Evolutionary conservation across 306 rosid genomes (phyloP), one percentile per base, ranked within the genome.

Genomic region (Fragaria ananassa): DNA sequence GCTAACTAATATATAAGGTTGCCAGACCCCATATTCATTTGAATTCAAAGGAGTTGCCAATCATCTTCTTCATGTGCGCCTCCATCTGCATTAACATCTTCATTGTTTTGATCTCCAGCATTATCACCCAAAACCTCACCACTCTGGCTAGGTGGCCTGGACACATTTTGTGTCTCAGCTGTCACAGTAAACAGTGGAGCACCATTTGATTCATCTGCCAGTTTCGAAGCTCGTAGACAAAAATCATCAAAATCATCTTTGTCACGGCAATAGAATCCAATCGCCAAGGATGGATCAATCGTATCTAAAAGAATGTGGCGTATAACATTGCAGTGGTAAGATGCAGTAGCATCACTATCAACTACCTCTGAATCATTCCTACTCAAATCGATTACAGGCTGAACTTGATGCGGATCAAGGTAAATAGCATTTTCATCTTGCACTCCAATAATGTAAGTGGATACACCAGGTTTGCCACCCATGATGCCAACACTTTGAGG

Each of bases 341-440:
- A 92, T 23, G 96, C 86, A 72, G 97, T 89, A 82, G 84, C 91
- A 68, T 34, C 68, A 34, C 45, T 6, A 35, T 34, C 42, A 62
- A 62, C 68, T 41, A 83, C 88, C 74, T 88, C 99, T 60, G 75
- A 76, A 81, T 82, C 80, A 41, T 88, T 86, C 82, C 83, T 86
- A 44, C 72, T 74, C 72, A 92, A 81, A 82, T 86, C 80, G 35
- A 88, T 83, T 44, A 91, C 99, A 87, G 79, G 85, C 83, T 95
- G 96, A 82, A 82, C 91, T 23, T 88, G 92, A 81, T 95, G 99
- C 14, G 99, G 99, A 83, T 95, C 99, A 87, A 95, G 99, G 89
- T 89, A 95, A 75, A 92, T 76, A 50, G 92, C 97, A 77, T 90
- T 90, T n/a, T 86, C 97, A 85, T 83, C 92, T 79, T 95, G 99